Percentiles rank a stretch among this genome's conserved stretches.
Conservation (phyloP, 2,329 filamentous ascomycete species). For the Dactylellina leptospora region DNA sequence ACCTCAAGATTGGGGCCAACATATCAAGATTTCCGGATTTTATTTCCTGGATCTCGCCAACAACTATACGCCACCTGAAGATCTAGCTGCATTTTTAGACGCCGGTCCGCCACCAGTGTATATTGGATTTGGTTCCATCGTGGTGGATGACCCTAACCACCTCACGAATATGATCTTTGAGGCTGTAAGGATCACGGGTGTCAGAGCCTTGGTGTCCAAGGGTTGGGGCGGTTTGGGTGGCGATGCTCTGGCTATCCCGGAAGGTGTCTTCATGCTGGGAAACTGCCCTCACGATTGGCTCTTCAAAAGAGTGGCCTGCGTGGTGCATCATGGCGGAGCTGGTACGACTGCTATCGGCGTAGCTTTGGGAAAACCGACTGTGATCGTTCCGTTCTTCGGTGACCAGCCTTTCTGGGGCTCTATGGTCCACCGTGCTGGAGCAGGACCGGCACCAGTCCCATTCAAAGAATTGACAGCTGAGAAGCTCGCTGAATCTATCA, state of each 20-base stretch:
- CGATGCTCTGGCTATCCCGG: slow-evolving; percentile 74
- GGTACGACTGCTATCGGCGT: slow-evolving; percentile 90
- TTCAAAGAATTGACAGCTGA: slow-evolving; percentile 73
- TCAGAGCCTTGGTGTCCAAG: slow-evolving; percentile 83
- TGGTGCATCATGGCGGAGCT: slow-evolving; percentile 87
- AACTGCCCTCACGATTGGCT: slow-evolving; percentile 91
- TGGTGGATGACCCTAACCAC: slow-evolving; percentile 76
- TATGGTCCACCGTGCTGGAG: slow-evolving; percentile 76
- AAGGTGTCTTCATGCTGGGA: slow-evolving; percentile 81
- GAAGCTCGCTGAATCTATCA: slow-evolving; percentile 72
- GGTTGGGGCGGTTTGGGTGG: slow-evolving; percentile 87
- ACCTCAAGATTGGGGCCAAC: slow-evolving; percentile 76
- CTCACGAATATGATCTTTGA: slow-evolving; percentile 78
- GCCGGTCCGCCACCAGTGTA: slow-evolving; percentile 78
- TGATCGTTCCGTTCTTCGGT: slow-evolving; percentile 86
- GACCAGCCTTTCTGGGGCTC: slow-evolving; percentile 85
- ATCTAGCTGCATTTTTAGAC: slow-evolving; percentile 72
- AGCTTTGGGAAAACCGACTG: slow-evolving; percentile 78
- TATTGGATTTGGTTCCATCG: slow-evolving; percentile 84
- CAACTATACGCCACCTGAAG: slow-evolving; percentile 72
- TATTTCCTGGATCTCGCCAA: slow-evolving; percentile 76
- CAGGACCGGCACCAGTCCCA: slow-evolving; percentile 75
- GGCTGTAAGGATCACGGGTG: slow-evolving; percentile 71
- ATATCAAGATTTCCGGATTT: slow-evolving; percentile 79
- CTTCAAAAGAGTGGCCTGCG: slow-evolving; percentile 79